Evolutionary conservation across 2,329 filamentous ascomycete genomes (phyloP).

Genomic region (Sordariomycetes sp.): DNA sequence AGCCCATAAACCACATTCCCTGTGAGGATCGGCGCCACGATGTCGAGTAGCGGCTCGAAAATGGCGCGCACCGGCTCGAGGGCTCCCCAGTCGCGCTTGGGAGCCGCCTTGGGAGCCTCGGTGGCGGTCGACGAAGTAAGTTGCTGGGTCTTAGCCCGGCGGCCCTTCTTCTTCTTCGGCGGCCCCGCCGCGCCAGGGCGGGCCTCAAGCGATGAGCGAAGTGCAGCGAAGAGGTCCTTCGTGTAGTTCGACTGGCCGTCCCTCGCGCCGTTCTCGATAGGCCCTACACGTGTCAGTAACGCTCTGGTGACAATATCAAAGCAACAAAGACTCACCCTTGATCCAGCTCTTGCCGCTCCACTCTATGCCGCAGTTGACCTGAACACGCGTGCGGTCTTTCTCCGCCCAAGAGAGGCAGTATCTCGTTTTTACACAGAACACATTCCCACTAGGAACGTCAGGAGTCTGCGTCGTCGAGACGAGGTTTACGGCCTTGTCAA

Average conservation of each 20-base stretch:
- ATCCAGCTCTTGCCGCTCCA: constrained; percentile 99
- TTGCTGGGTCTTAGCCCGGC: constrained; percentile 38
- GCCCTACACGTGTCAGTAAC: constrained; percentile 44
- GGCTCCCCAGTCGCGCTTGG: constrained; percentile 57
- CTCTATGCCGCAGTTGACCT: constrained; percentile 84
- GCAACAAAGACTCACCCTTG: constrained; percentile 54
- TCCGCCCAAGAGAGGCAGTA: constrained; percentile 93
- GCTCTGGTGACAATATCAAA: neutral
- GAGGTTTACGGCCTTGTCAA: constrained; percentile 81
- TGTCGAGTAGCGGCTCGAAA: constrained; percentile 58
- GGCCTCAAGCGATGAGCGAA: constrained; percentile 63
- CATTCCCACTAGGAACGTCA: constrained; percentile 87
- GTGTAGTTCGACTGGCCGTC: constrained; percentile 81
- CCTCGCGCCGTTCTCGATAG: constrained; percentile 91
- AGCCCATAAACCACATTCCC: constrained; percentile 70
- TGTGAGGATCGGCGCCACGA: constrained; percentile 60
- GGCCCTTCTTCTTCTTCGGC: constrained; percentile 52
- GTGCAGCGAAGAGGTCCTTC: constrained; percentile 63
- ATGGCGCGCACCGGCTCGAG: constrained; percentile 68
- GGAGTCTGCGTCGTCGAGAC: constrained; percentile 78
- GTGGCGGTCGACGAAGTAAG: constrained; percentile 26
- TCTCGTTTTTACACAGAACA: constrained; percentile 85
- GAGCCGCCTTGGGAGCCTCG: constrained; percentile 25
- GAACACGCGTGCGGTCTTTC: constrained; percentile 71
- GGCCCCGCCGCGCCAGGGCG: constrained; percentile 41